Evolutionary conservation across 2,329 filamentous ascomycete species (phyloP), one percentile per base, ranked within the genome.

Genomic region (Diaporthe velutina): DNA sequence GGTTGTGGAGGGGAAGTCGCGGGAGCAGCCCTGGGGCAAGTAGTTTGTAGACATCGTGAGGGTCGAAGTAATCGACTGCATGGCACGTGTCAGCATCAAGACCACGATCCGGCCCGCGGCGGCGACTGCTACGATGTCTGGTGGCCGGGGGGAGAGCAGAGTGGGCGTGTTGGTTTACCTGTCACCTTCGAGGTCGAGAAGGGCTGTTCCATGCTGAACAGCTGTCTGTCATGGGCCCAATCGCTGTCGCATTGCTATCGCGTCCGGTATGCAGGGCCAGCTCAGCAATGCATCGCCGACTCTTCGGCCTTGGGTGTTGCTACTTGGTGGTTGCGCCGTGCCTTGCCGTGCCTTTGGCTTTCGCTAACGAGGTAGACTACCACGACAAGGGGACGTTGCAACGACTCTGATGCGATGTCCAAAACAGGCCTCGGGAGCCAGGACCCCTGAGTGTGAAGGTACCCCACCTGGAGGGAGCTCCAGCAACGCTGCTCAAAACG

Each of bases 11-110:
- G 45, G 97, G 97, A 0, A 98, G 89, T 72, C 94, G 93, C 55
- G 93, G 88, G 54, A 94, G 88, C 74, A 99, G 88, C 74, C 96
- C 92, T 3, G 94, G 91, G 15, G 93, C 93, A 57, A 98, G 87
- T 70, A 96, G 89, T 75, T 94, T 92, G 85, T 96, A 98, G 77
- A 98, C 90, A 80, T 94, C 93, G 82, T 95, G 94, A 71, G 97
- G 96, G 85, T 99, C 97, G 86, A 94, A 95, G 86, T 98, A 99
- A 88, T 98, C 96, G 86, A 98, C 95, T 98, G 80, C 58, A 2
- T 17, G 42, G 61, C 60, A 58, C 25, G 54, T 54, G 73, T 76
- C 70, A 76, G 75, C 70, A 13, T 30, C 17, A 38, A 4, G 3
- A 7, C 25, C 19, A 58, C 13, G 33, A 35, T 30, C 25, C 13